Percentiles rank a stretch among this genome's conserved stretches.
Conservation (phyloP, 768 basidiomycete species). For the Pleurotus djamor region DNA sequence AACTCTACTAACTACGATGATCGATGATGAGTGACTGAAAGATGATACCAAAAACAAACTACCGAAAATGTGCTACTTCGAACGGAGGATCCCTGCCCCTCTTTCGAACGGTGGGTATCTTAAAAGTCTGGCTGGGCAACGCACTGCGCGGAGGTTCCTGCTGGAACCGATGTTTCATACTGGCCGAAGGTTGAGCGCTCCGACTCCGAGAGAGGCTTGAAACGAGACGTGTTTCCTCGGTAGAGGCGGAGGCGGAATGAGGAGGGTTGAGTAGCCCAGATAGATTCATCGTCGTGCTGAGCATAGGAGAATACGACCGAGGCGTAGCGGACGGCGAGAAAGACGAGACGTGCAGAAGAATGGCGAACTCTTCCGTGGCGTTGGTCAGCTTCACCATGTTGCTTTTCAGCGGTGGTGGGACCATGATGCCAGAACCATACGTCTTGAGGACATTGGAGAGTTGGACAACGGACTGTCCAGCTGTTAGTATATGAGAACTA, state of each 20-base stretch:
- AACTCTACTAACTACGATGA: conserved; percentile 1
- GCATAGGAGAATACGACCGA: conserved; percentile 62
- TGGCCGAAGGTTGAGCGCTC: conserved; percentile 47
- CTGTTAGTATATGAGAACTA: conserved; percentile 29
- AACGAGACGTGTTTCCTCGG: conserved; percentile 49
- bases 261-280: conserved; percentile 11
- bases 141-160: conserved; percentile 52
- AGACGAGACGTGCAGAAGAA: conserved; percentile 83
- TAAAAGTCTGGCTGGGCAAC: conserved; percentile 46
- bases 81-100: conserved; percentile 12
- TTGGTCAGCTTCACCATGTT: conserved; percentile 79
- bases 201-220: conserved; percentile 58
- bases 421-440: conserved; percentile 55
- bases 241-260: conserved; percentile 11
- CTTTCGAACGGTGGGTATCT: conserved; percentile 29
- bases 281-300: conserved; percentile 25
- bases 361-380: conserved; percentile 84
- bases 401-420: conserved; percentile 53
- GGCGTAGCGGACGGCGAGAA: conserved; percentile 58
- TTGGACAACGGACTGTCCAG: conserved; percentile 73
- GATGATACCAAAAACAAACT: neutral
- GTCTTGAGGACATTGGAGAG: conserved; percentile 73
- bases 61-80: conserved; percentile 1
- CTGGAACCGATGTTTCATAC: conserved; percentile 22
- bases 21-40: neutral